Percentiles rank a stretch among this genome's conserved stretches.
These are phyloP conservation scores for Penstemon newberryi DNA, from an alignment of 257 asterid species.

Conservation along the genomic window DNA sequence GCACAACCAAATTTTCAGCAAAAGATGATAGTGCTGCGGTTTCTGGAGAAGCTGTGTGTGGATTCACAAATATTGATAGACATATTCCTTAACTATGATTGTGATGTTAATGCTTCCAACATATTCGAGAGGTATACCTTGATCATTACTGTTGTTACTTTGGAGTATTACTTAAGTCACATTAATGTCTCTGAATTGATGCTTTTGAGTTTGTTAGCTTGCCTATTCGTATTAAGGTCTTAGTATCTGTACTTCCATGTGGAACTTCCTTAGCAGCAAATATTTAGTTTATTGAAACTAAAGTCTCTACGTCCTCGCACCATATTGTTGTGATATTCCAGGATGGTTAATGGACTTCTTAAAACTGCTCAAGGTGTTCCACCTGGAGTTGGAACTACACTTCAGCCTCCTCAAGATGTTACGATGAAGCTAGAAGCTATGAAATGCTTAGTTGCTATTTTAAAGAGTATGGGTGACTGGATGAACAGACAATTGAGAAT, in stretches of 20 bases:
- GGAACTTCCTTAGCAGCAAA: conserved; percentile 2
- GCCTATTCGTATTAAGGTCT: conserved; percentile 11
- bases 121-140: conserved; percentile 87
- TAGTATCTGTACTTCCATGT: conserved; percentile 13
- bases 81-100: conserved; percentile 96
- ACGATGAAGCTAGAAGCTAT: conserved; percentile 90
- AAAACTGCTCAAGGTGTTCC: conserved; percentile 99
- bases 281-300: conserved; percentile 19
- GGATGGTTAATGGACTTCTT: conserved; percentile 99
- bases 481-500: conserved; percentile 92
- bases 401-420: conserved; percentile 85
- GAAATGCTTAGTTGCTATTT: conserved; percentile 83
- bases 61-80: conserved; percentile 97
- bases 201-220: conserved; percentile 22
- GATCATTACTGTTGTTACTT: conserved; percentile 21
- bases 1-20: conserved; percentile 97
- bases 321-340: conserved; percentile 33
- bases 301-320: conserved; percentile 20
- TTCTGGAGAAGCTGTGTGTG: conserved; percentile 82
- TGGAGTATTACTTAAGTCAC: conserved; percentile 12
- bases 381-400: conserved; percentile 79
- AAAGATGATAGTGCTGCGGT: conserved; percentile 95
- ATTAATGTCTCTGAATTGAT: conserved; percentile 21
- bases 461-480: conserved; percentile 98
- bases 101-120: conserved; percentile 99